Base-by-base conservation (phyloP, 2,329 filamentous ascomycete species). In the Exophiala viscosa region DNA sequence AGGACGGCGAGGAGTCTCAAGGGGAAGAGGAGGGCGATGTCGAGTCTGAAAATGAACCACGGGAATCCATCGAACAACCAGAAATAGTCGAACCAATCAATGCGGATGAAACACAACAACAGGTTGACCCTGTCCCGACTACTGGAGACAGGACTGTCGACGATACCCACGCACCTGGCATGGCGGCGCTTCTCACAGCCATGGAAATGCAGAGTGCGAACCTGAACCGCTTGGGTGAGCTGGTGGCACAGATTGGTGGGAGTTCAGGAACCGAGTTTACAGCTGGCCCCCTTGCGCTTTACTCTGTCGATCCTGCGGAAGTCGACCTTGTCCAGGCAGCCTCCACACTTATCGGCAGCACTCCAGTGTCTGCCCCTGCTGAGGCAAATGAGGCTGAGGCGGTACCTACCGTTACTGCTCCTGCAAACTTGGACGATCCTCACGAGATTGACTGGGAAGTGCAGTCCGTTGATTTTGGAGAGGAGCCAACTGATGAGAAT, bases 401-500 rank as follows among this genome's bases (percentile, higher is more conserved):
- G 7, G 43, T 38, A 28, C 14, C 48, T 10, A 17, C 23, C n/a
- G 23, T 20, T n/a, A 14, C 11, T 3, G 13, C 11, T 7, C 40
- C 34, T 32, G 35, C 42, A 14, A 52, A 52, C 34, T 33, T 58
- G 13, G 51, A 57, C 28, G 54, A 59, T 23, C 57, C 58, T n/a
- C 56, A 64, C 6, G 54, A 55, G 7, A 40, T 47, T 8, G 46
- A 59, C 5, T 64, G 62, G 64, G 54, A 64, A 13, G 35, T 13
- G 0, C 36, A 13, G 9, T 39, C 66, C 53, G 76, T 81, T 65
- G 69, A 73, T 52, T 64, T 73, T 48, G 64, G 63, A 2, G 57
- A 60, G 11, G 65, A 62, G 32, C 60, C 59, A 9, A 3, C 31
- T 3, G 47, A 60, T 5, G 42, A 57, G 8, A 23, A 32, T 5